A percentile compares a stretch with the other conserved stretches of the same genome.
phyloP scores from a whole-genome alignment of 257 asterid genomes.

The Cruciata laevipes region DNA sequence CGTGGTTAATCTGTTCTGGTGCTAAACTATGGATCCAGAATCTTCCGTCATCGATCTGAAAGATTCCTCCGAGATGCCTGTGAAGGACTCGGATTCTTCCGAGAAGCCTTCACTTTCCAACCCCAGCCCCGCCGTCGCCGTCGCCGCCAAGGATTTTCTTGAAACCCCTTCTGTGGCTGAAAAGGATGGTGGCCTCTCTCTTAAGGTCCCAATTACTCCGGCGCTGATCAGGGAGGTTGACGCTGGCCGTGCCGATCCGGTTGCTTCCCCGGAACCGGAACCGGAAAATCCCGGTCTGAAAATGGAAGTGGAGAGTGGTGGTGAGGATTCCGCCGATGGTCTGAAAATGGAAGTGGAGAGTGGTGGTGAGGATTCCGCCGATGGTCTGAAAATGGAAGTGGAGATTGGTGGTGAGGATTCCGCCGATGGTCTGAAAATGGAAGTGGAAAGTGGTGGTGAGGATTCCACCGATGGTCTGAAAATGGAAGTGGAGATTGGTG shows the following conservation, averaged over 20 bases:
- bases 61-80: not conserved
- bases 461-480: no score
- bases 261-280: not conserved
- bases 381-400: no score
- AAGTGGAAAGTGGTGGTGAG: no score
- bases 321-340: no score
- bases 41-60: not conserved
- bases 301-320: no score
- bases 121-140: not conserved
- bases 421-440: not conserved
- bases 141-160: not conserved
- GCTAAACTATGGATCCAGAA: not conserved
- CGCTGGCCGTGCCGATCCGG: not conserved
- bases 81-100: no score
- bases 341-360: no score
- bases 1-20: not conserved
- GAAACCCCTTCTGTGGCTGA: not conserved
- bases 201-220: conserved; percentile 7
- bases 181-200: no score
- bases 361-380: not conserved
- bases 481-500: no score
- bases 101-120: not conserved
- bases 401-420: not conserved
- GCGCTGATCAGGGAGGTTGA: not conserved
- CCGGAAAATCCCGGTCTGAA: not conserved